Evolutionary conservation across 2,329 filamentous ascomycete species (phyloP).

Genomic region (Alternaria alternata): DNA sequence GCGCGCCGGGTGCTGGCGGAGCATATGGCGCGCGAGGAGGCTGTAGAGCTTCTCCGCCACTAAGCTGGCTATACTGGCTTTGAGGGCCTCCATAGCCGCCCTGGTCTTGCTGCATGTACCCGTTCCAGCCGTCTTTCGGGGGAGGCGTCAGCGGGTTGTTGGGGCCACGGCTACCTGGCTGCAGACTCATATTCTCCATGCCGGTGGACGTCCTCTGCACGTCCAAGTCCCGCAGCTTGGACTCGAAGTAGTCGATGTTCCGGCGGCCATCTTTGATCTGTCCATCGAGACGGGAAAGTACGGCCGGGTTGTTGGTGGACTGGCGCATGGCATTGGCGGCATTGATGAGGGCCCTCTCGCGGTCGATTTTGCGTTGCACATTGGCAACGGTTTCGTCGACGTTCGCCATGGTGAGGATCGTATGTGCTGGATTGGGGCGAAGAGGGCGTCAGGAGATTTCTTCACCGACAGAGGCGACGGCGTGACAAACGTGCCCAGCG

Average conservation of each 20-base stretch:
- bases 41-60: constrained; percentile 76
- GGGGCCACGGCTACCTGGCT: constrained; percentile 53
- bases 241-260: constrained; percentile 95
- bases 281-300: constrained; percentile 87
- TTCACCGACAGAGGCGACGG: constrained; percentile 37
- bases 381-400: constrained; percentile 74
- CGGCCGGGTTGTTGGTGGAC: constrained; percentile 91
- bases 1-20: constrained; percentile 72
- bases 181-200: constrained; percentile 72
- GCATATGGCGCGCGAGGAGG: constrained; percentile 82
- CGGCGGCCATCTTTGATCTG: constrained; percentile 93
- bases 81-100: constrained; percentile 68
- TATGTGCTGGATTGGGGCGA: constrained; percentile 24
- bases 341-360: constrained; percentile 93
- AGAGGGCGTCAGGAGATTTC: constrained; percentile 33
- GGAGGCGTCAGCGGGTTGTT: constrained; percentile 64
- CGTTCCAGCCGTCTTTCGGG: constrained; percentile 71
- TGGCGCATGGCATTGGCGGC: constrained; percentile 94
- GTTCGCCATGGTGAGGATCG: constrained; percentile 58
- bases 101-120: constrained; percentile 62
- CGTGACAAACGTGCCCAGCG: constrained; percentile 37
- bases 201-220: constrained; percentile 76
- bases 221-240: constrained; percentile 87
- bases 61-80: constrained; percentile 64
- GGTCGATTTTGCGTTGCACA: constrained; percentile 96